Percentiles rank a stretch among this genome's conserved stretches.
phyloP scores from a whole-genome alignment of 305 asterid genomes.

The Stenogyne calaminthoides region DNA sequence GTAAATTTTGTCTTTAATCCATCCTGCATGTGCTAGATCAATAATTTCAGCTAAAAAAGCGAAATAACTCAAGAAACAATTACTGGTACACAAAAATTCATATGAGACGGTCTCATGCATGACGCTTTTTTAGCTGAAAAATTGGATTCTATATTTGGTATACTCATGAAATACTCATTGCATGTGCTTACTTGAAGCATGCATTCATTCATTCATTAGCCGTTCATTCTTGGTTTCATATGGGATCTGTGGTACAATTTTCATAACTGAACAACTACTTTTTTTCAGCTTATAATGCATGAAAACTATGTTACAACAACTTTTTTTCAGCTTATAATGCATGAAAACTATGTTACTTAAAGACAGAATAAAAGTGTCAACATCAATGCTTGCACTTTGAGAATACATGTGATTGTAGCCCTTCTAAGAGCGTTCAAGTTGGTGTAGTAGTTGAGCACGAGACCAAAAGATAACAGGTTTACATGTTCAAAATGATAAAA shows the following conservation, averaged over 20 bases:
- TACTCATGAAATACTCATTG: not conserved
- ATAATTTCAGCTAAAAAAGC: not conserved
- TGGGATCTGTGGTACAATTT: not conserved
- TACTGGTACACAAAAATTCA: not conserved
- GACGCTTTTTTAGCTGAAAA: no score
- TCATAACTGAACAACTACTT: conserved; percentile 14
- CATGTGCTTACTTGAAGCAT: not conserved
- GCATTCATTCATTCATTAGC: conserved; percentile 23
- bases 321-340: conserved; percentile 13
- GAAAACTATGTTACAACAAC: conserved; percentile 6
- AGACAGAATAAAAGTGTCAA: not conserved
- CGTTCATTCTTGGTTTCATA: conserved; percentile 15
- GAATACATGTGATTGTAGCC: not conserved
- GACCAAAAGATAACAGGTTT: not conserved
- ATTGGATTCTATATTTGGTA: not conserved
- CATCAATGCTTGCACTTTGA: not conserved
- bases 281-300: conserved; percentile 13
- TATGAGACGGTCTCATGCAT: no score
- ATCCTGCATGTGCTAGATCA: conserved; percentile 10
- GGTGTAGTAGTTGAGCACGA: not conserved
- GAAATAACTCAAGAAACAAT: not conserved
- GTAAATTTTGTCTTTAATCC: not conserved
- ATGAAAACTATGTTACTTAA: not conserved
- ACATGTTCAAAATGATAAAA: no score
- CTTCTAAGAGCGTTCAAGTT: not conserved